Evolutionary conservation across 2,329 filamentous ascomycete species (phyloP), one percentile per base, ranked within the genome.

Genomic region (Colletotrichum sojae): DNA sequence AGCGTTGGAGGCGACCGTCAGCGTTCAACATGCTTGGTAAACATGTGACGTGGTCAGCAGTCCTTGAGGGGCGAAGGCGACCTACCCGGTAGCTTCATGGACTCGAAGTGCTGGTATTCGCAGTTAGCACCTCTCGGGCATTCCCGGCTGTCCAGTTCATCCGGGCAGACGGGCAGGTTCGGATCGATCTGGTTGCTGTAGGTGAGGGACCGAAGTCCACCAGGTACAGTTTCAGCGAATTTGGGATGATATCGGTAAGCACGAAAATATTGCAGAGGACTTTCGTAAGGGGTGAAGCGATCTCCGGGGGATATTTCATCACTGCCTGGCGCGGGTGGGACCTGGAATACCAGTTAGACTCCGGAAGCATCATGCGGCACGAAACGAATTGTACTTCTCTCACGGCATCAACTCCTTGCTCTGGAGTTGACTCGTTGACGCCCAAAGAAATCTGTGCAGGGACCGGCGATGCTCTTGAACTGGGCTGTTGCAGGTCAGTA

Each of bases 111-210:
- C 83, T 98, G 88, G 73, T 84, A 91, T 64, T 89, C 83, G 82
- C 96, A 99, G 63, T 88, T 84, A 68, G 83, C 78, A 76, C 95
- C 93, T 73, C 91, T 91, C 36, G 86, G 80, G 72, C 96, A 98
- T 73, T 85, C 83, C 70, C 90, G 89, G 60, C 90, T 90, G 55
- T 86, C 85, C 71, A 93, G 83, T 79, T 97, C 93, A 75, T 89
- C 91, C 45, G 90, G 91, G 80, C 96, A 99, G 56, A 98, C 77
- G 71, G 89, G 88, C 74, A 88, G 90, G 70, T 89, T 85, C 25
- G 90, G 86, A 78, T 98, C 90, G 80, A 99, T 97, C 74, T 91
- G 91, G 81, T 97, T 93, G 82, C 94, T 98, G 83, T 95, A 98
- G 51, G 95, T 98, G 83, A 97, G 86, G 72, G 96, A 98, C 77